Evolutionary conservation across 2,329 filamentous ascomycete species (phyloP), one percentile per base, ranked within the genome.

Genomic region (Cercospora sojina): DNA sequence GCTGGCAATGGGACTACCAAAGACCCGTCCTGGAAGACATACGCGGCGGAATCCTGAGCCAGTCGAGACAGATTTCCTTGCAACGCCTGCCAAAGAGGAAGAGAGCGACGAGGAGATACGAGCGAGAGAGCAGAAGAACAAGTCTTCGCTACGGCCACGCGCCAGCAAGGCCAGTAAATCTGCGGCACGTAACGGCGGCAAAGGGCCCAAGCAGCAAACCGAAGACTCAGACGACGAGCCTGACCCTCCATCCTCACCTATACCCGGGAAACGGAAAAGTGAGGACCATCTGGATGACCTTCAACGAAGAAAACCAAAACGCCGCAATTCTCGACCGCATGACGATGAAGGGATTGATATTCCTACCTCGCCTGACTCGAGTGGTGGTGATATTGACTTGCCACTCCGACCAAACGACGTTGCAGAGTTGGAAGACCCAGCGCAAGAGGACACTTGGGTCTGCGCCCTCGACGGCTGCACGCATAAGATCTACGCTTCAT

Each of bases 381-480:
- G 61, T 12, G 55, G 64, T n/a, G 64, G 64, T 13, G 41, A 64
- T 5, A 41, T 62, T 8, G 62, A 67, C 20, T 43, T 66, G 5
- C 65, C 68, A 16, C 61, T 79, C 2, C 79, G 82, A 35, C 55
- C 64, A 3, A 29, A 53, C 32, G 43, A 62, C 18, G 62, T 67
- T 16, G 67, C 67, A 18, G 53, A 67, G 29, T 55, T 59, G 13
- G 38, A 57, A 18, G 74, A 76, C 57, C 71, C 72, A 7, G 60
- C 74, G 3, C 75, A 77, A 62, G 72, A 76, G 67, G 85, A 88
- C 62, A 87, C 87, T 0, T 92, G 90, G 89, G 80, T 80, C 1
- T 92, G 90, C 72, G 84, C 84, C 4, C 83, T 89, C 67, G 85
- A 87, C 10, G 87, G 84, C 25, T 92, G 90, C 73, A 79, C 79